These are phyloP conservation scores for Circinella minor DNA, from an alignment of 371 early-diverging fungal species.

Conservation along the genomic window DNA sequence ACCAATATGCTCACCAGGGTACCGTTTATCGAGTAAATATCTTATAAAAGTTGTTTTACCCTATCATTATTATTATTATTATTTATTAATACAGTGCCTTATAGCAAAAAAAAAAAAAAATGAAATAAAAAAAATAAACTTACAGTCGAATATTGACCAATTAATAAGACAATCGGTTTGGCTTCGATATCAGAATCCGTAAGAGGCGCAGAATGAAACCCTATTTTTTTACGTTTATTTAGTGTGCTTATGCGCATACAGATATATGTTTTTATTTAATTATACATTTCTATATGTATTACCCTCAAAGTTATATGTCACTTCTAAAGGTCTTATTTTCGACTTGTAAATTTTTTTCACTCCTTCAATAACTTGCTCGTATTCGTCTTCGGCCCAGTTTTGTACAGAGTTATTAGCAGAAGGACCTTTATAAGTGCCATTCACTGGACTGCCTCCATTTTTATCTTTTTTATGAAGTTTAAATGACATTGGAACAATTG, in stretches of 20 bases:
- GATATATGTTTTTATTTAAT: not conserved
- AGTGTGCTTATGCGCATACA: too few species aligned
- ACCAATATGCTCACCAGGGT: slow-evolving; percentile 86
- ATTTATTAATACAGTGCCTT: not conserved
- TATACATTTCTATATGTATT: not conserved
- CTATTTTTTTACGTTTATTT: slow-evolving; percentile 15
- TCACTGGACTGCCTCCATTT: not conserved
- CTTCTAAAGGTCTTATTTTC: slow-evolving; percentile 78
- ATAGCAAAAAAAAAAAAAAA: not conserved
- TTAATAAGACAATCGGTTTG: slow-evolving; percentile 83
- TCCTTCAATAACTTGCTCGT: slow-evolving; percentile 62
- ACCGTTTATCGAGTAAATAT: slow-evolving; percentile 78
- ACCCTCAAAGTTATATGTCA: slow-evolving; percentile 78
- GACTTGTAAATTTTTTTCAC: slow-evolving; percentile 71
- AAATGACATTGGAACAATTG: slow-evolving; percentile 10
- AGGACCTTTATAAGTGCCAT: not conserved
- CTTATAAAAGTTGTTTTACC: slow-evolving; percentile 89
- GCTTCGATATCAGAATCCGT: slow-evolving; percentile 82
- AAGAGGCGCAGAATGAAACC: slow-evolving; percentile 78
- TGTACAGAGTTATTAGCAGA: slow-evolving; percentile 9
- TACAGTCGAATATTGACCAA: slow-evolving; percentile 87
- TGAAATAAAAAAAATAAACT: too few species aligned
- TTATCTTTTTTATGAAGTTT: not conserved
- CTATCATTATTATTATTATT: slow-evolving; percentile 23
- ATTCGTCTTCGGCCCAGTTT: slow-evolving; percentile 49